Conservation (phyloP, 2,329 filamentous ascomycete species). For the Aspergillus aculeatus region DNA sequence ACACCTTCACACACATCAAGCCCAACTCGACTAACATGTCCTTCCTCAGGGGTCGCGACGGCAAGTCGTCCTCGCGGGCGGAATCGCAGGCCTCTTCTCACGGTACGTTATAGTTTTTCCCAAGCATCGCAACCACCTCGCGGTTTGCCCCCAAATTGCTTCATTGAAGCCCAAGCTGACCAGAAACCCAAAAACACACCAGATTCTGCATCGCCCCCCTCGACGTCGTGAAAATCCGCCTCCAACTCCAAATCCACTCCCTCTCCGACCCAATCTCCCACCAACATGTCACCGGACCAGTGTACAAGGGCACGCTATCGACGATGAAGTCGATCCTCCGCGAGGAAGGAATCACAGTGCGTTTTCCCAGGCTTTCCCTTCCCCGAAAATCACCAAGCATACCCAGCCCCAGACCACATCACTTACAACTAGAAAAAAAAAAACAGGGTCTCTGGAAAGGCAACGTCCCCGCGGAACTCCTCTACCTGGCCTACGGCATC, state of each 20-base stretch:
- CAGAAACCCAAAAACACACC: background rate
- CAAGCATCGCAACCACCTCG: background rate
- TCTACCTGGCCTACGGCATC: slow-evolving; percentile 89
- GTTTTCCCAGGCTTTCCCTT: slow-evolving; percentile 9
- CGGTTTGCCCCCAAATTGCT: background rate
- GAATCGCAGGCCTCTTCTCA: slow-evolving; percentile 79
- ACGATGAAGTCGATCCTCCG: slow-evolving; percentile 74
- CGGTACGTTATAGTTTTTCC: slow-evolving; percentile 54
- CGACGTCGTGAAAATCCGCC: slow-evolving; percentile 96
- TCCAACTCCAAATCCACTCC: slow-evolving; percentile 88
- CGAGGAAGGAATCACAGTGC: slow-evolving; percentile 74
- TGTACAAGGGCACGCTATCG: slow-evolving; percentile 70
- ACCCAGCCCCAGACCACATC: background rate
- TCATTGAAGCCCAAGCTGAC: background rate
- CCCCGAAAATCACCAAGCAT: background rate
- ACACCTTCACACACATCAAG: too few species aligned
- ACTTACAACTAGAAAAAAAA: background rate
- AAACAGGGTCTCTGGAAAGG: slow-evolving; percentile 82
- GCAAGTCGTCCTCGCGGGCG: slow-evolving; percentile 66
- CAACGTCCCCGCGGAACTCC: slow-evolving; percentile 89
- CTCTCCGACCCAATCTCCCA: slow-evolving; percentile 69
- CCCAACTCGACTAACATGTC: background rate
- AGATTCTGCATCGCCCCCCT: slow-evolving; percentile 93
- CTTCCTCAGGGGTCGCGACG: slow-evolving; percentile 58
- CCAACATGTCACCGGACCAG: slow-evolving; percentile 44